Percentiles rank a stretch among this genome's conserved stretches.
phyloP scores from a whole-genome alignment of 306 rosid species.

The Vigna radiata region DNA sequence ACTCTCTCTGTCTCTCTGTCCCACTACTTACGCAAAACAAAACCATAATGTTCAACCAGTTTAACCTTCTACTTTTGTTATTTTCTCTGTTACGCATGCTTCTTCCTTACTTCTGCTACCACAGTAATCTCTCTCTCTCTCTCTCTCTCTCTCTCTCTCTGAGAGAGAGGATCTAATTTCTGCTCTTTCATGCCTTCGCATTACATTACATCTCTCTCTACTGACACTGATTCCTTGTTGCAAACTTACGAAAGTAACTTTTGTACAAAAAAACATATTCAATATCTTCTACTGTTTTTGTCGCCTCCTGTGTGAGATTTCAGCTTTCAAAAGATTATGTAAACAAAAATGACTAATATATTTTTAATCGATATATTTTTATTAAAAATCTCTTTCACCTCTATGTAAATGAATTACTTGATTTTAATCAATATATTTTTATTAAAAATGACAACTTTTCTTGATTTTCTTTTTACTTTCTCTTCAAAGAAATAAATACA shows the following conservation, averaged over 20 bases:
- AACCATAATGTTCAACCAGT: neutral
- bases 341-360: too few species aligned
- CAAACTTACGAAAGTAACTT: neutral
- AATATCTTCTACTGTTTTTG: neutral
- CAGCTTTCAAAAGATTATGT: neutral
- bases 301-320: neutral
- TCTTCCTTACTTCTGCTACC: neutral
- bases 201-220: neutral
- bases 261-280: neutral
- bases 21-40: constrained; percentile 35
- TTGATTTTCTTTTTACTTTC: too few species aligned
- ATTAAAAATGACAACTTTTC: too few species aligned
- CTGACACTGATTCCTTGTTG: neutral
- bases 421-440: too few species aligned
- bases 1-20: neutral
- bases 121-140: neutral
- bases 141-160: neutral
- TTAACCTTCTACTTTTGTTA: constrained; percentile 1
- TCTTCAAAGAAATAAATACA: too few species aligned
- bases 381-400: too few species aligned
- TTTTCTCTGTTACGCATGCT: neutral
- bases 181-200: neutral
- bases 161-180: neutral
- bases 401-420: too few species aligned
- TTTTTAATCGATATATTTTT: too few species aligned